A percentile compares a stretch with the other conserved stretches of the same genome.
Evolutionary conservation across 306 rosid species (phyloP).

Genomic region (Dryas alaskensis): DNA sequence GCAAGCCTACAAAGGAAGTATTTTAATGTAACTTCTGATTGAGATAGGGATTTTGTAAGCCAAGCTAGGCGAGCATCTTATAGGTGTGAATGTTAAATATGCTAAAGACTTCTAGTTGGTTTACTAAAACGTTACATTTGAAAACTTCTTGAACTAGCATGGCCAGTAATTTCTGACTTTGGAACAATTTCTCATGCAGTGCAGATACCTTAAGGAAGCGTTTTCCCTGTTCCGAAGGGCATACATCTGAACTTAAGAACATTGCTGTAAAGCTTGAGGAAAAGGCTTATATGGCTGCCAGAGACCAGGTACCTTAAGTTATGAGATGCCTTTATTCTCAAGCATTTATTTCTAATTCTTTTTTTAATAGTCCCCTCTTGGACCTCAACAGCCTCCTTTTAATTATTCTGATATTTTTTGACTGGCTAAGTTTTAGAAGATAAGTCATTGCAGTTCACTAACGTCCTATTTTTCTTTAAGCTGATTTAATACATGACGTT

Average conservation of each 20-base stretch:
- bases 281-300: conserved; percentile 11
- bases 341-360: neutral
- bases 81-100: neutral
- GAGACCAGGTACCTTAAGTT: conserved; percentile 11
- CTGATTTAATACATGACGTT: neutral
- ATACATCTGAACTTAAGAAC: neutral
- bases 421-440: neutral
- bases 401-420: neutral
- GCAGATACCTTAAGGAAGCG: neutral
- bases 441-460: neutral
- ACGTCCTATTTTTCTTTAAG: neutral
- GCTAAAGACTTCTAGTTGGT: neutral
- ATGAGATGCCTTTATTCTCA: neutral
- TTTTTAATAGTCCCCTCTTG: neutral
- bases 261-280: neutral
- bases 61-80: neutral
- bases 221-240: neutral
- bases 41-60: neutral
- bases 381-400: neutral
- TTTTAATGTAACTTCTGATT: neutral
- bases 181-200: conserved; percentile 13
- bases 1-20: neutral
- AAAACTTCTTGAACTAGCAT: neutral
- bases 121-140: neutral
- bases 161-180: neutral